Evolutionary conservation across 768 basidiomycete genomes (phyloP).

Genomic region (Ramaria sp.): DNA sequence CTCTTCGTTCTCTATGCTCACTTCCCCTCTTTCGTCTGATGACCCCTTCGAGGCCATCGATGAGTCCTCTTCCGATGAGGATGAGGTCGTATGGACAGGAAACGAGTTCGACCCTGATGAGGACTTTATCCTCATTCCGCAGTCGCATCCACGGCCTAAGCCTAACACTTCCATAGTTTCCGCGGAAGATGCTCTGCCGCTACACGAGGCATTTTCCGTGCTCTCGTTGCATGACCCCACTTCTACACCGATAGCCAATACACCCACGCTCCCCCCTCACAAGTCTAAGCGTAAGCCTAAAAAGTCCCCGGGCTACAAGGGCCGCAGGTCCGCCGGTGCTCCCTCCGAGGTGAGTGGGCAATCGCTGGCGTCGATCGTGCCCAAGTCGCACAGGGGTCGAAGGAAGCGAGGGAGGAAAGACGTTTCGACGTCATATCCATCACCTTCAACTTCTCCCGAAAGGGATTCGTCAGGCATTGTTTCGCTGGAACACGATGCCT

Average conservation of each 20-base stretch:
- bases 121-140: conserved; percentile 7
- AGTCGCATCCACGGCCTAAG: not conserved
- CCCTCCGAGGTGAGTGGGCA: not conserved
- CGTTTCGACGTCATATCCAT: not conserved
- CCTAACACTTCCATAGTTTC: not conserved
- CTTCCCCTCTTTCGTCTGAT: not conserved
- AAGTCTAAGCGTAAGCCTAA: not conserved
- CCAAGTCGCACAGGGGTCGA: not conserved
- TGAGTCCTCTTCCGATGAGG: conserved; percentile 6
- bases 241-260: not conserved
- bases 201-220: not conserved
- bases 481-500: not conserved
- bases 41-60: conserved; percentile 2
- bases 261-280: not conserved
- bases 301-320: not conserved
- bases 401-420: not conserved
- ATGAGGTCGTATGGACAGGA: conserved; percentile 3
- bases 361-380: not conserved
- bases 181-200: not conserved
- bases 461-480: not conserved
- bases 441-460: not conserved
- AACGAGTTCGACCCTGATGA: conserved; percentile 7
- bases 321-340: not conserved
- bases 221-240: not conserved
- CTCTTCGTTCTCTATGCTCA: not conserved